Evolutionary conservation across 2,329 filamentous ascomycete genomes (phyloP), one percentile per base, ranked within the genome.

Genomic region (Colletotrichum phormii): DNA sequence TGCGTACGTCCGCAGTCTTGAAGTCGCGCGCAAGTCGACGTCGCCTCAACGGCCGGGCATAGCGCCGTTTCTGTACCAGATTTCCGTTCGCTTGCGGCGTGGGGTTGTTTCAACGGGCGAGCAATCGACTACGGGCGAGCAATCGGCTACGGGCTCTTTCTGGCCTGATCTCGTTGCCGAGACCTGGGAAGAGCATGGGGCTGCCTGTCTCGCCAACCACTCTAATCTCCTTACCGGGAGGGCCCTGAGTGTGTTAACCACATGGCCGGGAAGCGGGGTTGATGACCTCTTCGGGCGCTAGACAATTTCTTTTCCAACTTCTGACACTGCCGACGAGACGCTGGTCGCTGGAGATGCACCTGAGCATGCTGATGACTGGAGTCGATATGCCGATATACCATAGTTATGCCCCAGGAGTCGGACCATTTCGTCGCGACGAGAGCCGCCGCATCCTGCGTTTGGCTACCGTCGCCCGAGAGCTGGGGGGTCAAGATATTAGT

Each of bases 261-360:
- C 57, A 71, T 62, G 61, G 71, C 51, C 58, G 71, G 71, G 49
- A 71, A 71, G 62, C 71, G 67, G 66, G 71, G 67, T 71, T 64
- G 54, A 51, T 58, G 60, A 18, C 31, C 67, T 60, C 15, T 73
- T 65, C 51, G 67, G 61, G 61, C 62, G 57, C 67, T 67, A 67
- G 61, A 55, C 37, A 62, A 31, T 65, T 70, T 64, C 71, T 71
- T 71, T 58, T 71, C 42, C 67, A 31, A 37, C 60, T 46, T 65
- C 54, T 64, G 60, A 63, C 57, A 66, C 55, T 66, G 31, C 61
- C 24, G 26, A 64, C 65, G 70, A 64, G 65, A 60, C 42, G 60
- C 29, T 72, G 59, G 65, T 55, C 46, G 42, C 65, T 59, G 59
- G 51, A 54, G 35, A 54, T 53, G 46, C 33, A 37, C 65, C 37